Percentiles rank a stretch among this genome's conserved stretches.
Evolutionary conservation across 2,329 filamentous ascomycete species (phyloP).

Genomic region (Hirsutella rhossiliensis): DNA sequence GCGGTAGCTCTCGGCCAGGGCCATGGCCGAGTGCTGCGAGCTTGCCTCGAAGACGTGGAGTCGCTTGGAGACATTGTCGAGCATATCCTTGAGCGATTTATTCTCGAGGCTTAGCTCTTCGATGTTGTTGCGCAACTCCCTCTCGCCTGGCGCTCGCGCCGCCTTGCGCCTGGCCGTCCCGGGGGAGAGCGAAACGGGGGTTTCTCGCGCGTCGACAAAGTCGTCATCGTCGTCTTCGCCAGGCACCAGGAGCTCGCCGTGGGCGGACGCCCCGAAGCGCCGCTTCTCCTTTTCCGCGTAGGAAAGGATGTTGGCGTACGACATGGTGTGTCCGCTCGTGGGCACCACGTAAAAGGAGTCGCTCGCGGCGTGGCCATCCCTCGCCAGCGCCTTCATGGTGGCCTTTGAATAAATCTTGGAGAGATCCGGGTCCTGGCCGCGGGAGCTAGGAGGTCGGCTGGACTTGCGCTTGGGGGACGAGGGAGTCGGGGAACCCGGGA

Average conservation of each 20-base stretch:
- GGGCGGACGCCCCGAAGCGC: conserved; percentile 39
- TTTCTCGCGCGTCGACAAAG: conserved; percentile 80
- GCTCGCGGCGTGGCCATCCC: conserved; percentile 50
- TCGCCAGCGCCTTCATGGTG: conserved; percentile 65
- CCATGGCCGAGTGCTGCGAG: conserved; percentile 76
- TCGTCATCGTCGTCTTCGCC: conserved; percentile 63
- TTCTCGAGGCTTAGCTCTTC: conserved; percentile 90
- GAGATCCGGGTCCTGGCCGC: conserved; percentile 55
- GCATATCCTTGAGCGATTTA: conserved; percentile 67
- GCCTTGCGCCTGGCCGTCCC: conserved; percentile 24
- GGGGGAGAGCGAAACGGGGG: conserved; percentile 32
- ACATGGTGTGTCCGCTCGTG: conserved; percentile 78
- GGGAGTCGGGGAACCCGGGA: conserved; percentile 17
- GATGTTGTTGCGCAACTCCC: conserved; percentile 51
- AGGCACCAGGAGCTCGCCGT: conserved; percentile 34
- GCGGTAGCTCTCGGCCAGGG: conserved; percentile 73
- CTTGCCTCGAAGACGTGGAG: conserved; percentile 91
- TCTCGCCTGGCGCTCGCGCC: conserved; percentile 27
- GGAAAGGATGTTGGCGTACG: conserved; percentile 80
- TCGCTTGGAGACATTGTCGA: conserved; percentile 76
- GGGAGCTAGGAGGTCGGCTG: conserved; percentile 8
- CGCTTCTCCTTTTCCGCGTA: conserved; percentile 56
- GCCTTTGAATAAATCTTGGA: conserved; percentile 76
- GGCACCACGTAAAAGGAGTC: conserved; percentile 94
- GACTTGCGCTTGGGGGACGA: conserved; percentile 22